Evolutionary conservation across 352 stramenopile genomes (phyloP).

Genomic region (Aphanomyces invadans): DNA sequence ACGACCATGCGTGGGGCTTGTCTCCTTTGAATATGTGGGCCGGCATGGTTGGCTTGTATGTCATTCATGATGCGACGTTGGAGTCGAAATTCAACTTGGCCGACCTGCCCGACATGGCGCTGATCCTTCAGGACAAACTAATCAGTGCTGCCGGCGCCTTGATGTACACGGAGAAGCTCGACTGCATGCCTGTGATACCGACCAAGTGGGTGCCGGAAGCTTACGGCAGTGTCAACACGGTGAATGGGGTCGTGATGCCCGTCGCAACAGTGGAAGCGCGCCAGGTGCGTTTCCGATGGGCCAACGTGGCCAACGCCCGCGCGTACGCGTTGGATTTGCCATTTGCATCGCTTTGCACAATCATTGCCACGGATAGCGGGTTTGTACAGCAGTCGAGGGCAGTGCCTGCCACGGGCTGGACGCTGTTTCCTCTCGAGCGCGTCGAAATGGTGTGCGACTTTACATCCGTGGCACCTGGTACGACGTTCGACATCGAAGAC

Average conservation of each 20-base stretch:
- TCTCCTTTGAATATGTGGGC: conserved; percentile 60
- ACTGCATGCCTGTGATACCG: conserved; percentile 32
- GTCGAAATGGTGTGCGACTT: conserved; percentile 61
- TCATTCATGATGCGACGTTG: conserved; percentile 41
- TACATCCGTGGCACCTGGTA: conserved; percentile 32
- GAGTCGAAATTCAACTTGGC: conserved; percentile 39
- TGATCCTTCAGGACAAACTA: conserved; percentile 46
- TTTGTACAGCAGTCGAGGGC: conserved; percentile 35
- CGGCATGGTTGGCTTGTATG: conserved; percentile 51
- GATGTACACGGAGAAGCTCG: conserved; percentile 57
- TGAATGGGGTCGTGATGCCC: conserved; percentile 69
- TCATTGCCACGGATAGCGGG: conserved; percentile 55
- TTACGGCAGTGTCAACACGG: conserved; percentile 49
- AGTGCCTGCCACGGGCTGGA: conserved; percentile 26
- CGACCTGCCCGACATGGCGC: conserved; percentile 42
- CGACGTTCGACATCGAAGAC: conserved; percentile 42
- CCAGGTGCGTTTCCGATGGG: conserved; percentile 51
- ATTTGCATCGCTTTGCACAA: conserved; percentile 45
- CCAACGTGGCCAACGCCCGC: conserved; percentile 53
- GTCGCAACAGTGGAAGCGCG: conserved; percentile 45
- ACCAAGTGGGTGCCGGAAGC: conserved; percentile 56
- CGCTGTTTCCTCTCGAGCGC: conserved; percentile 49
- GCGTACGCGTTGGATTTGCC: conserved; percentile 66
- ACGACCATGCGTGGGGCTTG: conserved; percentile 64
- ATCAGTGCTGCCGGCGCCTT: conserved; percentile 47